phyloP scores from a whole-genome alignment of 768 basidiomycete species.

The Candolleomyces aberdarensis region DNA sequence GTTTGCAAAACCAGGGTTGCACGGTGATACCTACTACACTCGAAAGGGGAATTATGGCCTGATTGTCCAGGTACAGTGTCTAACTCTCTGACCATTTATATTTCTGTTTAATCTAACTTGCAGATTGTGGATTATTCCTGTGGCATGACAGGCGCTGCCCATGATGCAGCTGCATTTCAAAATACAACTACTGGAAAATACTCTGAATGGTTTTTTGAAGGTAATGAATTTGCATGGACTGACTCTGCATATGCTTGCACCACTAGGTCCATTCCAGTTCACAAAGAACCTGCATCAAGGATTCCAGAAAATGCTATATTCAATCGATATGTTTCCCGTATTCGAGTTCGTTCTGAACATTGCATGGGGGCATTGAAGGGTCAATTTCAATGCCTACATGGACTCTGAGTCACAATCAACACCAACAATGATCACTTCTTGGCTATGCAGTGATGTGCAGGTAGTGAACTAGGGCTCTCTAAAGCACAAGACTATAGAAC shows the following conservation, averaged over 20 bases:
- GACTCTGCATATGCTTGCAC: constrained; percentile 17
- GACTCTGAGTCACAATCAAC: constrained; percentile 26
- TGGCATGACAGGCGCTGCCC: constrained; percentile 31
- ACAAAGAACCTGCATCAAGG: constrained; percentile 27
- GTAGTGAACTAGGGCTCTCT: too few species aligned
- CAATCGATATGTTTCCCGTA: constrained; percentile 21
- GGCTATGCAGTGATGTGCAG: too few species aligned
- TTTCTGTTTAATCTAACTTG: constrained; percentile 17
- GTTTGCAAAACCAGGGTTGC: constrained; percentile 21
- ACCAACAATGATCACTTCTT: constrained; percentile 21
- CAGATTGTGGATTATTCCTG: constrained; percentile 28
- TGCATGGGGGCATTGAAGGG: constrained; percentile 35
- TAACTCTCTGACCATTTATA: background rate
- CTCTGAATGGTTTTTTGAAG: constrained; percentile 21
- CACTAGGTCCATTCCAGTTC: constrained; percentile 15
- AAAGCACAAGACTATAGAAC: too few species aligned
- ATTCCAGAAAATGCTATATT: constrained; percentile 24
- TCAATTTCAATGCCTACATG: constrained; percentile 28
- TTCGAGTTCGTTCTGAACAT: constrained; percentile 33
- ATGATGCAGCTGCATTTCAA: constrained; percentile 32
- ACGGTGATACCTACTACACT: constrained; percentile 34
- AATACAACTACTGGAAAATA: constrained; percentile 22
- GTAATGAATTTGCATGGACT: constrained; percentile 24
- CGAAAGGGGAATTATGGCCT: constrained; percentile 33
- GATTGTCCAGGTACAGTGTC: constrained; percentile 27